A percentile compares a stretch with the other conserved stretches of the same genome.
Evolutionary conservation across 371 early-diverging fungal genomes (phyloP).

Genomic region (Basidiobolus meristosporus): DNA sequence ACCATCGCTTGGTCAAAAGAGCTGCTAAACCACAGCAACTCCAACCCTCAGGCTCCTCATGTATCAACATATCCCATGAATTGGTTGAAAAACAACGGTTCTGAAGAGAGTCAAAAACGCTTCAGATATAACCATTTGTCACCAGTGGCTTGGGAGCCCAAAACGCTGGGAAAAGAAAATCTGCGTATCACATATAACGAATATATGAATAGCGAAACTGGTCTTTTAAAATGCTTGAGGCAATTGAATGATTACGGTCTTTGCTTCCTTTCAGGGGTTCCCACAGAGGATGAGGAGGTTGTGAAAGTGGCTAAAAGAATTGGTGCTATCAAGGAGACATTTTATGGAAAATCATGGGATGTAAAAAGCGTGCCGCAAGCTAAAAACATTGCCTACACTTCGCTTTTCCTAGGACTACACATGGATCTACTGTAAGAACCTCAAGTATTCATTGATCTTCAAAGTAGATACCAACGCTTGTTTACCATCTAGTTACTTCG

Average conservation of each 20-base stretch:
- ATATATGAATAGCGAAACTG: slow-evolving; percentile 34
- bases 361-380: slow-evolving; percentile 60
- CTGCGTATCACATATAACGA: slow-evolving; percentile 37
- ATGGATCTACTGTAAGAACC: slow-evolving; percentile 74
- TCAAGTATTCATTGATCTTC: neutral
- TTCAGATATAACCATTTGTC: slow-evolving; percentile 16
- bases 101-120: slow-evolving; percentile 1
- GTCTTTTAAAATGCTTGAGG: slow-evolving; percentile 25
- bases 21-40: too few relatives aligned
- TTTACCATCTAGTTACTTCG: slow-evolving; percentile 28
- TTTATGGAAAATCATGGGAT: slow-evolving; percentile 72
- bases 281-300: slow-evolving; percentile 25
- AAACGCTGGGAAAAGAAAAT: slow-evolving; percentile 14
- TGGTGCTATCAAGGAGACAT: slow-evolving; percentile 56
- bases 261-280: slow-evolving; percentile 49
- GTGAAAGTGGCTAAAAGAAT: slow-evolving; percentile 42
- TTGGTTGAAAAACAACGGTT: slow-evolving; percentile 11
- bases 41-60: too few relatives aligned
- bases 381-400: slow-evolving; percentile 79
- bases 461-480: neutral
- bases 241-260: slow-evolving; percentile 50
- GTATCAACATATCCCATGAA: too few relatives aligned
- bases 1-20: slow-evolving; percentile 18
- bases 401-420: slow-evolving; percentile 63
- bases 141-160: slow-evolving; percentile 32